These are phyloP conservation scores for Leucocoprinus gongylophorus DNA, from an alignment of 1,284 basidiomycete genomes.

Conservation along the genomic window DNA sequence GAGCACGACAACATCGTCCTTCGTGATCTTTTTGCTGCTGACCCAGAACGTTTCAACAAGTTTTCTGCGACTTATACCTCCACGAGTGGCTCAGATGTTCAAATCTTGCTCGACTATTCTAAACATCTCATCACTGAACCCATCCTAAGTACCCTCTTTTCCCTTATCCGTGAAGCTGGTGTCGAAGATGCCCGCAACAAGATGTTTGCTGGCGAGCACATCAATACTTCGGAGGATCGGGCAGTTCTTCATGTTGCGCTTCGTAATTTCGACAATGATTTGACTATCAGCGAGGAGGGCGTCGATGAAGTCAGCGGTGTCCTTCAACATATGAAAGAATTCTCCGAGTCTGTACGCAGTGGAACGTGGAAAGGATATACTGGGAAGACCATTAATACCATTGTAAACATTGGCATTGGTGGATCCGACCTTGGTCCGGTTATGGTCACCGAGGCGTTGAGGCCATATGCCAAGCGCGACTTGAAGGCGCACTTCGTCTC, in stretches of 20 bases:
- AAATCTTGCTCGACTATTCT: constrained; percentile 91
- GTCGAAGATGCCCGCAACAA: constrained; percentile 84
- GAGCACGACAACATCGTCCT: constrained; percentile 75
- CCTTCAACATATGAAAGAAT: constrained; percentile 87
- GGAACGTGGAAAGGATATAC: constrained; percentile 97
- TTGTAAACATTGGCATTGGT: constrained; percentile 99
- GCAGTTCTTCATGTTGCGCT: constrained; percentile 95
- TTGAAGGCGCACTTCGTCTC: constrained; percentile 88
- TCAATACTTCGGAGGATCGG: constrained; percentile 97
- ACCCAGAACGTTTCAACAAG: constrained; percentile 81
- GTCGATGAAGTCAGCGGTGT: constrained; percentile 81
- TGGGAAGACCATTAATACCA: constrained; percentile 88
- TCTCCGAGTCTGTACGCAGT: constrained; percentile 79
- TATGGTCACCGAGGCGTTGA: constrained; percentile 98
- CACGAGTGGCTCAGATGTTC: constrained; percentile 57
- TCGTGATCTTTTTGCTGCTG: constrained; percentile 86
- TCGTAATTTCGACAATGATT: constrained; percentile 68
- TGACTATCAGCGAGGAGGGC: constrained; percentile 75
- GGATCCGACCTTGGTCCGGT: constrained; percentile 97
- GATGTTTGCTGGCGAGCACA: constrained; percentile 95
- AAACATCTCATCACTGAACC: constrained; percentile 94
- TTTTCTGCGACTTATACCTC: constrained; percentile 79
- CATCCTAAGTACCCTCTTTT: constrained; percentile 71
- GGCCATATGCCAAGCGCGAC: constrained; percentile 87
- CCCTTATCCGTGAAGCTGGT: constrained; percentile 79